Base-by-base conservation (phyloP, 345 rosid genomes). In the Hevea brasiliensis region DNA sequence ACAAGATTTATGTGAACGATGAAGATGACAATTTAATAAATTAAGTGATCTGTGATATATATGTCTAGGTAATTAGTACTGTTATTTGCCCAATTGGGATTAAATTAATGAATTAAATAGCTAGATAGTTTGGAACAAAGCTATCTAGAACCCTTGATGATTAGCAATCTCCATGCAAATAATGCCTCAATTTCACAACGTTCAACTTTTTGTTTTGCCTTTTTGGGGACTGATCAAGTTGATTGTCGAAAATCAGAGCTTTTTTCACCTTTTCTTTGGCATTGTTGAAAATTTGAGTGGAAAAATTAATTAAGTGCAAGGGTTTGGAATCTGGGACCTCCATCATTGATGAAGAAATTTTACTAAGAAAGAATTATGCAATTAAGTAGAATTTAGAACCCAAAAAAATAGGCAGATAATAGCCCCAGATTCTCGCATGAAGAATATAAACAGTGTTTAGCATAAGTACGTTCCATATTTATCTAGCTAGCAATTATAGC, bases 111-210 rank as follows among this genome's bases (percentile, higher is more conserved):
- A 58, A 58, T 5, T 17, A 59, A 2, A 11, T 57, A 27, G 40
- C 15, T 59, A 27, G n/a, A 17, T n/a, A n/a, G n/a, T n/a, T 26
- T 26, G 18, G 14, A 58, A 24, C 61, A 58, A 70, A n/a, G n/a
- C n/a, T n/a, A 67, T 27, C 56, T 59, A 70, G 61, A 51, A 40
- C 53, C 69, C 73, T 74, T 59, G 37, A 26, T 51, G 44, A 18
- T 40, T 48, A 53, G 51, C 37, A 66, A 79, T 47, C 60, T 67
- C 65, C 41, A 18, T 47, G 53, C 54, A 64, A 58, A 47, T 27
- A 68, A 55, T 76, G 10, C 78, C 75, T 79, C 48, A 37, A 50
- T 70, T 76, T 69, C 80, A 65, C 72, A 74, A 9, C 53, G 42
- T 55, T 69, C 71, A 45, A 35, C 45, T 21, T 69, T 71, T 61